phyloP scores from a whole-genome alignment of 305 asterid species.

The Fraxinus baroniana region DNA sequence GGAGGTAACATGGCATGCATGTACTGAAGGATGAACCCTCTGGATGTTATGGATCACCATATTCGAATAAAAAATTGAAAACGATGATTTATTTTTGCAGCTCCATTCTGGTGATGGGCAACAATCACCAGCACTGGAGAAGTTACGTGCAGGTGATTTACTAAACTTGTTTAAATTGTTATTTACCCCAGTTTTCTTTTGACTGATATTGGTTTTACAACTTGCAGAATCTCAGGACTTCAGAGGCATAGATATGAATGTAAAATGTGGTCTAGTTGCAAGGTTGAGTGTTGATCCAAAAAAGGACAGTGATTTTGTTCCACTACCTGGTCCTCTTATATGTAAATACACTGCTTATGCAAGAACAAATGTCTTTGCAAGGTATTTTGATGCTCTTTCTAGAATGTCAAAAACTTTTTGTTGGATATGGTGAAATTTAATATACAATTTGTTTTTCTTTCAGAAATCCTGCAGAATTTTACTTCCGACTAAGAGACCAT shows the following conservation, averaged over 20 bases:
- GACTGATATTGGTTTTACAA: slow-evolving; percentile 18
- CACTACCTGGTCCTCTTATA: slow-evolving; percentile 88
- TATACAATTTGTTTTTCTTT: slow-evolving; percentile 32
- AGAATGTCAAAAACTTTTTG: background rate
- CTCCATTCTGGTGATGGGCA: slow-evolving; percentile 84
- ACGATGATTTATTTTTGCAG: slow-evolving; percentile 43
- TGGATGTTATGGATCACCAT: slow-evolving; percentile 7
- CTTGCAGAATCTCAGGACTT: slow-evolving; percentile 55
- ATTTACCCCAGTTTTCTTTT: slow-evolving; percentile 17
- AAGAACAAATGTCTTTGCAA: slow-evolving; percentile 73
- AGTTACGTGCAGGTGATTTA: slow-evolving; percentile 61
- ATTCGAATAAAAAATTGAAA: slow-evolving; percentile 11
- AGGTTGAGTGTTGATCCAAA: slow-evolving; percentile 79
- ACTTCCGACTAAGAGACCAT: slow-evolving; percentile 75
- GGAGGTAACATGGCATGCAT: slow-evolving; percentile 15
- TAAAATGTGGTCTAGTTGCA: slow-evolving; percentile 53
- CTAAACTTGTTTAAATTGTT: slow-evolving; percentile 15
- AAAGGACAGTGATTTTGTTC: slow-evolving; percentile 77
- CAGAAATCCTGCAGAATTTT: slow-evolving; percentile 91
- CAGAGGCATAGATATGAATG: slow-evolving; percentile 43
- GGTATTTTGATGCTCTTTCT: slow-evolving; percentile 46
- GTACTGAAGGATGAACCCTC: background rate
- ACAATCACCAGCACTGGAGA: slow-evolving; percentile 60
- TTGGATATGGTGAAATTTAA: slow-evolving; percentile 16
- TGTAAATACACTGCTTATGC: slow-evolving; percentile 97